phyloP scores from a whole-genome alignment of 129 eudicot species.

The Artemisia tridentata region DNA sequence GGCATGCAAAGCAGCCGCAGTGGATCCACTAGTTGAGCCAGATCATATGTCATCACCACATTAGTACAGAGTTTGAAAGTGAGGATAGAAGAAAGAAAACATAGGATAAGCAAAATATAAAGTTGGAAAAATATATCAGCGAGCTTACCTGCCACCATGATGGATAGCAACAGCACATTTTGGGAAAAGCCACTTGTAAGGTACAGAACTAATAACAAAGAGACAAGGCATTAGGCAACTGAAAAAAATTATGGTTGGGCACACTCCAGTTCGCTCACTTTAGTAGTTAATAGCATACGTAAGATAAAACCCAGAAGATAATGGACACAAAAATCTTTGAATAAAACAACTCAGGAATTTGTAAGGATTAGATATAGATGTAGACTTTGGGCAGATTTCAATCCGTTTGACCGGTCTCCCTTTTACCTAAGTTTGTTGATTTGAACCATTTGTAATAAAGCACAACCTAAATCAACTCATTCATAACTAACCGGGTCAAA shows the following conservation, averaged over 20 bases:
- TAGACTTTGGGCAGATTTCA: too few species aligned
- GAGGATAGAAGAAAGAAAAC: neutral
- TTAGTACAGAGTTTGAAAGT: conserved; percentile 20
- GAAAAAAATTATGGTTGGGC: conserved; percentile 5
- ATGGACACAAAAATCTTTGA: conserved; percentile 28
- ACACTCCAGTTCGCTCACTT: neutral
- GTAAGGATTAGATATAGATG: too few species aligned
- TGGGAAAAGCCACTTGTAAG: conserved; percentile 87
- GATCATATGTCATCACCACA: conserved; percentile 12
- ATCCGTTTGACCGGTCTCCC: too few species aligned
- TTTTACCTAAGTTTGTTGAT: too few species aligned
- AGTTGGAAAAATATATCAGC: neutral
- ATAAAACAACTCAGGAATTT: neutral
- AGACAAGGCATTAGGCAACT: neutral
- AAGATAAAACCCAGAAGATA: neutral
- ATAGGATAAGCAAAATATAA: neutral
- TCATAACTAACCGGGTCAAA: too few species aligned
- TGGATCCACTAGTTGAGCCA: conserved; percentile 64
- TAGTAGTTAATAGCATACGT: neutral
- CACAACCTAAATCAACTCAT: too few species aligned
- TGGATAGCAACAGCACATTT: conserved; percentile 84
- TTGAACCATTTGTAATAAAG: too few species aligned
- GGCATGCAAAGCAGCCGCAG: conserved; percentile 87
- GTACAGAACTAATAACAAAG: conserved; percentile 49
- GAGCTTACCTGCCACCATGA: conserved; percentile 89